Percentiles rank a stretch among this genome's conserved stretches.
These are phyloP conservation scores for Diversispora epigaea DNA, from an alignment of 192 early-diverging fungal genomes.

Conservation along the genomic window DNA sequence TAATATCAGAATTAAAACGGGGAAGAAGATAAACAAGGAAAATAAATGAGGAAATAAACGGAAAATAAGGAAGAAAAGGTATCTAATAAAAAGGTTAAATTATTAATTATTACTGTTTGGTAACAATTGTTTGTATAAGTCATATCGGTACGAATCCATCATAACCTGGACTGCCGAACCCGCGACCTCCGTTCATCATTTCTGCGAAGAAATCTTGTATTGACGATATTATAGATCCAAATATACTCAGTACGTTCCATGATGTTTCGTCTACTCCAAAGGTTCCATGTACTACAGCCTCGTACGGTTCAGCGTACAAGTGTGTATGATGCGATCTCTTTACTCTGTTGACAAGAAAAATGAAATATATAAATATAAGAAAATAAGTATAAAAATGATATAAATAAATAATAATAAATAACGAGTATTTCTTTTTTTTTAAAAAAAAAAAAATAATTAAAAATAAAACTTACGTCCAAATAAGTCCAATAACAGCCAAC, in stretches of 20 bases:
- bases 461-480: not conserved
- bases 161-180: constrained; percentile 23
- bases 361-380: not conserved
- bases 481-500: not conserved
- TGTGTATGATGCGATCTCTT: not conserved
- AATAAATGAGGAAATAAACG: no score
- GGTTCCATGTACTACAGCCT: constrained; percentile 25
- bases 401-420: not conserved
- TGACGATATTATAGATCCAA: not conserved
- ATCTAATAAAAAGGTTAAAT: no score
- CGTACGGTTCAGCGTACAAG: constrained; percentile 18
- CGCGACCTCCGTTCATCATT: constrained; percentile 20
- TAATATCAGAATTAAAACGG: no score
- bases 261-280: constrained; percentile 16
- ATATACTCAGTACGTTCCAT: not conserved
- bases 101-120: no score
- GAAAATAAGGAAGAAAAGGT: no score
- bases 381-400: not conserved
- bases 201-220: constrained; percentile 25
- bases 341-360: not conserved
- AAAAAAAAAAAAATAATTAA: not conserved
- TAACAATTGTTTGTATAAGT: not conserved
- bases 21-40: no score
- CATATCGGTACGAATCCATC: constrained; percentile 30
- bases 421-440: not conserved